These are phyloP conservation scores for Xylaria sp. DNA, from an alignment of 2,329 filamentous ascomycete genomes.

Conservation along the genomic window DNA sequence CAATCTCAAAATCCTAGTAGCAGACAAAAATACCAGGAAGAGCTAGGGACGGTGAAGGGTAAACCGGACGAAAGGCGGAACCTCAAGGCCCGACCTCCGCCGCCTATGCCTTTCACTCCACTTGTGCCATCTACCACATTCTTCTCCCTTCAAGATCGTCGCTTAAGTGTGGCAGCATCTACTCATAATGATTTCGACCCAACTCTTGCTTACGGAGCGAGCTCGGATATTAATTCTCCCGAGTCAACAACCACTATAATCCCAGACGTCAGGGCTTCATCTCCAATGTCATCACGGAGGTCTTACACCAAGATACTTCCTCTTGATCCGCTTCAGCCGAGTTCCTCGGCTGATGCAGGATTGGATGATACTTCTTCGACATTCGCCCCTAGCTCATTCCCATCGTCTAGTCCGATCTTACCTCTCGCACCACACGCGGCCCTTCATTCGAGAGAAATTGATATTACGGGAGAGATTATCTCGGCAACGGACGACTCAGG, in stretches of 20 bases:
- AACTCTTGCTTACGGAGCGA: constrained; percentile 60
- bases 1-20: constrained; percentile 33
- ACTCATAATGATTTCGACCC: constrained; percentile 50
- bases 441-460: constrained; percentile 52
- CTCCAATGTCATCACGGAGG: constrained; percentile 52
- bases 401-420: constrained; percentile 58
- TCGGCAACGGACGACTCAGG: constrained; percentile 60
- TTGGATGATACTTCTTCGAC: constrained; percentile 43
- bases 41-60: constrained; percentile 28
- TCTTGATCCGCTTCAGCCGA: constrained; percentile 44
- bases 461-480: constrained; percentile 62
- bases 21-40: constrained; percentile 31
- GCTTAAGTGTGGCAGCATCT: constrained; percentile 49
- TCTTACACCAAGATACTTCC: constrained; percentile 58
- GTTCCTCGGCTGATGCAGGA: constrained; percentile 33
- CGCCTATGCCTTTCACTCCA: constrained; percentile 61
- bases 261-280: constrained; percentile 41
- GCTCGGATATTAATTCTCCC: constrained; percentile 59
- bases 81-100: constrained; percentile 54
- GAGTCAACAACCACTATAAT: constrained; percentile 39
- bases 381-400: constrained; percentile 61
- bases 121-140: constrained; percentile 56
- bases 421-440: constrained; percentile 58
- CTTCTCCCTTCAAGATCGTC: constrained; percentile 57
- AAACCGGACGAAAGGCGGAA: constrained; percentile 47